A percentile compares a stretch with the other conserved stretches of the same genome.
Evolutionary conservation across 768 basidiomycete species (phyloP).

Genomic region (Podaxis sp.): DNA sequence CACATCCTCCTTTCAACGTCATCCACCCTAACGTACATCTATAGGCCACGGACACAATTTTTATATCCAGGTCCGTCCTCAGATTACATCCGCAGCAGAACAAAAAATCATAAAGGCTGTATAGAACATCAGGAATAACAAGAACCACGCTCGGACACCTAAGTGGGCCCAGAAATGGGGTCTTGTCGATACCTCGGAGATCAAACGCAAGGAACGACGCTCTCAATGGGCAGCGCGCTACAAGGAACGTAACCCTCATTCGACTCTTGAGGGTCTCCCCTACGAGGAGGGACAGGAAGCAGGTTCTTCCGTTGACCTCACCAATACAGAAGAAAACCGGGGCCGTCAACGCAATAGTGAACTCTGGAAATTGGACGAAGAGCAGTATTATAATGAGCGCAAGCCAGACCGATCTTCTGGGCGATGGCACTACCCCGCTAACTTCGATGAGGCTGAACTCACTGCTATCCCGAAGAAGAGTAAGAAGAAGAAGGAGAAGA

Average conservation of each 20-base stretch:
- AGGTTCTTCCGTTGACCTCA: constrained; percentile 33
- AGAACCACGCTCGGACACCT: constrained; percentile 87
- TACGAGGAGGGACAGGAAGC: constrained; percentile 78
- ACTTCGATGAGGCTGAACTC: constrained; percentile 63
- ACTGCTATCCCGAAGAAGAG: constrained; percentile 34
- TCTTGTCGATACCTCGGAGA: constrained; percentile 76
- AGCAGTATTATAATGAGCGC: constrained; percentile 62
- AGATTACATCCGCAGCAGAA: neutral
- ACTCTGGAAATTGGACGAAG: constrained; percentile 74
- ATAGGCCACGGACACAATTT: constrained; percentile 89
- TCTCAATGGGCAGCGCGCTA: constrained; percentile 88
- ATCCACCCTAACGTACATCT: constrained; percentile 10
- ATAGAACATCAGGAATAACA: constrained; percentile 94
- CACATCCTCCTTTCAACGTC: neutral
- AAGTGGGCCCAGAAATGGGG: constrained; percentile 94
- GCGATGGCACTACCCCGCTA: constrained; percentile 84
- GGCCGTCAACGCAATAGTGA: constrained; percentile 42
- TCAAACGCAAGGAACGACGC: constrained; percentile 72
- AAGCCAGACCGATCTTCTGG: constrained; percentile 40
- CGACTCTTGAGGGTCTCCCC: constrained; percentile 64
- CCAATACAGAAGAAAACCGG: constrained; percentile 29
- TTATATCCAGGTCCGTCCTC: constrained; percentile 68
- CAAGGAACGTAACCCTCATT: constrained; percentile 71
- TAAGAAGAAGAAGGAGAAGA: constrained; percentile 74
- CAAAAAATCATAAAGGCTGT: neutral